A percentile compares a stretch with the other conserved stretches of the same genome.
Conservation (phyloP, 495 filamentous ascomycete species). For the Hypoxylon cercidicola region DNA sequence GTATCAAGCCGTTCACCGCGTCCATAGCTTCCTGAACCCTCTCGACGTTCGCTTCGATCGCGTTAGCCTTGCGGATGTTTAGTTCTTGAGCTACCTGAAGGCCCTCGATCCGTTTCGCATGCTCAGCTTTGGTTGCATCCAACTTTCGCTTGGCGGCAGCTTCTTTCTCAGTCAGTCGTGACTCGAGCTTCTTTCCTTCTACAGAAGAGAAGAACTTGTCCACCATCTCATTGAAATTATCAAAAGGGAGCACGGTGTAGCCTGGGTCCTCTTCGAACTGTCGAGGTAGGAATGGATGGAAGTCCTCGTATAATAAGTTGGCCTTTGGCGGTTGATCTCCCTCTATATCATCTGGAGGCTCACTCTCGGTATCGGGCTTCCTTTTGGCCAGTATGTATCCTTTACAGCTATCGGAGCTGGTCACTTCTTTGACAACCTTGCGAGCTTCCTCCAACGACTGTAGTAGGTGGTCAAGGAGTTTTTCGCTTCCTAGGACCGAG, state of each 20-base stretch:
- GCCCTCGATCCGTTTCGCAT: slow-evolving; percentile 82
- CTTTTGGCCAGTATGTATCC: slow-evolving; percentile 91
- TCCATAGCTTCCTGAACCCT: slow-evolving; percentile 91
- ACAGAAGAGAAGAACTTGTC: slow-evolving; percentile 98
- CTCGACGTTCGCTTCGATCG: slow-evolving; percentile 88
- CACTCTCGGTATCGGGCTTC: slow-evolving; percentile 48
- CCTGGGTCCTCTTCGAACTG: slow-evolving; percentile 78
- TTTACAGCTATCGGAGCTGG: slow-evolving; percentile 64
- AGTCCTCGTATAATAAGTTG: slow-evolving; percentile 85
- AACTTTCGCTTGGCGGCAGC: slow-evolving; percentile 82
- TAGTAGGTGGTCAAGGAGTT: slow-evolving; percentile 71
- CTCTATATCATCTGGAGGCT: slow-evolving; percentile 47
- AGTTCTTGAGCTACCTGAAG: slow-evolving; percentile 81
- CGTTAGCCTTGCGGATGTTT: slow-evolving; percentile 87
- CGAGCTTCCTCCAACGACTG: slow-evolving; percentile 74
- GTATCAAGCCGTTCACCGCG: slow-evolving; percentile 87
- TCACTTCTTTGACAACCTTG: slow-evolving; percentile 69
- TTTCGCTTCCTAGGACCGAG: slow-evolving; percentile 73
- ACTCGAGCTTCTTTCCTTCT: slow-evolving; percentile 92
- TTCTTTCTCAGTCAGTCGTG: slow-evolving; percentile 81
- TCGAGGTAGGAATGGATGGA: slow-evolving; percentile 89
- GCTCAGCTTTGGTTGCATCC: slow-evolving; percentile 81
- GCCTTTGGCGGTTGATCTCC: slow-evolving; percentile 52
- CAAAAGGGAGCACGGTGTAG: slow-evolving; percentile 74
- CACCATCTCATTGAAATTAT: slow-evolving; percentile 89